These are phyloP conservation scores for Nicotiana tomentosiformis DNA, from an alignment of 257 asterid genomes.

Conservation along the genomic window DNA sequence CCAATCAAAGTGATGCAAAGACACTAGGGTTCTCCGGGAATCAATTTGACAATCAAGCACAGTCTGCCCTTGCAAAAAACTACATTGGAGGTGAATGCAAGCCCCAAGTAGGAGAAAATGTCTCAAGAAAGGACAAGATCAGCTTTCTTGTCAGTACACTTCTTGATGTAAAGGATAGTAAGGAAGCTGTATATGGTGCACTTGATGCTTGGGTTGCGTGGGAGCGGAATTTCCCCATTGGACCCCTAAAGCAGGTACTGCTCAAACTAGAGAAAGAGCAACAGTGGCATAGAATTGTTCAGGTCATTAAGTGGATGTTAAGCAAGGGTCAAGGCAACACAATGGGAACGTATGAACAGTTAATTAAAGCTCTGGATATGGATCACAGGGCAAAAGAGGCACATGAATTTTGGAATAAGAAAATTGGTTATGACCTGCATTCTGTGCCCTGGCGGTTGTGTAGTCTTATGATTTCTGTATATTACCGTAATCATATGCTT, in stretches of 20 bases:
- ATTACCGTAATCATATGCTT: conserved; percentile 63
- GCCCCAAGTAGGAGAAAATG: conserved; percentile 59
- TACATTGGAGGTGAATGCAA: conserved; percentile 16
- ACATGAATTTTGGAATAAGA: conserved; percentile 64
- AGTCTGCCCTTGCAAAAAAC: conserved; percentile 15
- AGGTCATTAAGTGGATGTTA: conserved; percentile 89
- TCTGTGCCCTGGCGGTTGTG: conserved; percentile 82
- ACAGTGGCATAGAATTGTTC: conserved; percentile 77
- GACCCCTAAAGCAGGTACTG: conserved; percentile 48
- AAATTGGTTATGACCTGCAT: conserved; percentile 63
- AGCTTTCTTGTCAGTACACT: conserved; percentile 53
- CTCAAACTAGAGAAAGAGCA: conserved; percentile 71
- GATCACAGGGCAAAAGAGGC: conserved; percentile 74
- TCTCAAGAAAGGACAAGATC: conserved; percentile 61
- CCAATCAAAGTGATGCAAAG: conserved; percentile 17
- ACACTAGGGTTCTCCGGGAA: conserved; percentile 11
- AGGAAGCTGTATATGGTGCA: conserved; percentile 57
- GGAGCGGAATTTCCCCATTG: conserved; percentile 80
- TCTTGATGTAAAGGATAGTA: conserved; percentile 46
- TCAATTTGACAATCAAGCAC: conserved; percentile 1
- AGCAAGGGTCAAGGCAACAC: conserved; percentile 94
- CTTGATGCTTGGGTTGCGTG: conserved; percentile 96
- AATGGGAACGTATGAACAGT: conserved; percentile 67
- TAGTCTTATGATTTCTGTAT: conserved; percentile 64
- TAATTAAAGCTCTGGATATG: conserved; percentile 78